Conservation (phyloP, 495 filamentous ascomycete genomes). For the Cryomyces minteri region DNA sequence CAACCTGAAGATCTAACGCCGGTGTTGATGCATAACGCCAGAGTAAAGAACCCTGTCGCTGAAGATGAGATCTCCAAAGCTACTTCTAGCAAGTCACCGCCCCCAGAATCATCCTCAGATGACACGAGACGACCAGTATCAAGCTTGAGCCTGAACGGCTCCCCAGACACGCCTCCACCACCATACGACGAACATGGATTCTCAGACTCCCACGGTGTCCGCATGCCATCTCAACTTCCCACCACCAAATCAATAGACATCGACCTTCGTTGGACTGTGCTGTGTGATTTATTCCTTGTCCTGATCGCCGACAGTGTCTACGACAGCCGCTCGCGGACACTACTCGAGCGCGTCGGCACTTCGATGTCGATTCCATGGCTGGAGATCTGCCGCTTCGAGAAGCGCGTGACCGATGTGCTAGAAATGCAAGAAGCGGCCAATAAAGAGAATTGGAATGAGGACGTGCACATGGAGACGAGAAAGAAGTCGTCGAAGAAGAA, state of each 20-base stretch:
- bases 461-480: constrained; percentile 80
- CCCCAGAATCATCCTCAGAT: neutral
- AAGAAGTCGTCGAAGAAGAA: constrained; percentile 61
- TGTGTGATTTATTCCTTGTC: constrained; percentile 90
- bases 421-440: constrained; percentile 90
- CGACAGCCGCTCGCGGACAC: constrained; percentile 68
- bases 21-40: constrained; percentile 76
- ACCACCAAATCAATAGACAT: constrained; percentile 76
- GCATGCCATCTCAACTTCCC: constrained; percentile 63
- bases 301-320: constrained; percentile 91
- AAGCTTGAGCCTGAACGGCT: neutral
- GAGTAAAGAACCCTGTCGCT: constrained; percentile 86
- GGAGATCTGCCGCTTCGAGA: constrained; percentile 93
- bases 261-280: constrained; percentile 90
- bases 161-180: constrained; percentile 30
- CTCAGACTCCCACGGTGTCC: constrained; percentile 56
- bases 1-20: constrained; percentile 64
- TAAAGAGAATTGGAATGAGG: constrained; percentile 95
- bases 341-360: constrained; percentile 69
- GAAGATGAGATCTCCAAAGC: constrained; percentile 12
- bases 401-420: constrained; percentile 87
- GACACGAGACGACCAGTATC: neutral
- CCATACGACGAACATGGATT: constrained; percentile 51
- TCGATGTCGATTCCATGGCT: constrained; percentile 72
- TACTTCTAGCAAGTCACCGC: neutral